Conservation (phyloP, 176 grass and related monocot genomes). For the Carex parvula region DNA sequence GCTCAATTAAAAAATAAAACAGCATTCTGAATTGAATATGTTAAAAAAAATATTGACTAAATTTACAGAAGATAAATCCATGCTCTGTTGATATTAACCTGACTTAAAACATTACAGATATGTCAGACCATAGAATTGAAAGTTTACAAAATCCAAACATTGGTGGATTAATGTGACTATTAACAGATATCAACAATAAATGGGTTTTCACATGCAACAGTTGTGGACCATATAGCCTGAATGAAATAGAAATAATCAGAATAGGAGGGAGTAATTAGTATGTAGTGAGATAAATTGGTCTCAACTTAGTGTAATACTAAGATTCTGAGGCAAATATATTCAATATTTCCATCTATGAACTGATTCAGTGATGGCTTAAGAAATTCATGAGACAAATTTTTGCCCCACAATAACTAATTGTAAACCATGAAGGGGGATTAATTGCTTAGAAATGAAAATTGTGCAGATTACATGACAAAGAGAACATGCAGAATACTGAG, state of each 20-base stretch:
- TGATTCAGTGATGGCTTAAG: not conserved
- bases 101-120: not conserved
- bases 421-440: not conserved
- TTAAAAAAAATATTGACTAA: not conserved
- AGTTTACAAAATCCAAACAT: constrained; percentile 3
- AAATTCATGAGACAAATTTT: not conserved
- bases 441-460: constrained; percentile 3
- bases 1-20: not conserved
- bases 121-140: not conserved
- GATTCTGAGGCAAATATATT: not conserved
- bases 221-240: not conserved
- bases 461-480: not conserved
- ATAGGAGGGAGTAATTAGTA: not conserved
- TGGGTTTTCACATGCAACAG: not conserved
- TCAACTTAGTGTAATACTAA: not conserved
- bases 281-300: not conserved
- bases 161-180: not conserved
- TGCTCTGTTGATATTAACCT: not conserved
- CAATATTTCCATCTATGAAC: not conserved
- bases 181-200: not conserved
- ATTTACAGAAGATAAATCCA: not conserved
- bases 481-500: not conserved
- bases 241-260: not conserved
- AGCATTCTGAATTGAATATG: not conserved
- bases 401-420: not conserved